Evolutionary conservation across 2,329 filamentous ascomycete genomes (phyloP), one percentile per base, ranked within the genome.

Genomic region (Aspergillus chevalieri): DNA sequence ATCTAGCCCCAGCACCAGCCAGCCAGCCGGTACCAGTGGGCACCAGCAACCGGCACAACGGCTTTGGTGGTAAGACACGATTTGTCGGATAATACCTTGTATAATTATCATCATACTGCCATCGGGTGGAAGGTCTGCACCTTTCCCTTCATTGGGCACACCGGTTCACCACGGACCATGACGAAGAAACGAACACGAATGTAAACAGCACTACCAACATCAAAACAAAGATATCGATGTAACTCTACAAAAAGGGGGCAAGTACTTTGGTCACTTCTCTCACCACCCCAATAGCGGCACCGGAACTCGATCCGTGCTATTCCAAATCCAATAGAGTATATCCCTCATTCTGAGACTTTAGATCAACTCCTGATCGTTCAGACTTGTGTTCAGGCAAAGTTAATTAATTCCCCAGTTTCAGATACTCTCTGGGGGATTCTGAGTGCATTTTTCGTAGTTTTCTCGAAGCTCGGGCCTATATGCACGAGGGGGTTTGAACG

Each of bases 401-500:
- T 30, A 30, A 12, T 41, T 21, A 19, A 41, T 41, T 22, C 17
- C 38, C 38, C 38, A 41, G 38, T 41, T 41, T 21, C 17, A 12
- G 17, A 10, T 14, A 19, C 19, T n/a, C 34, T 10, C 34, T 9
- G 34, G 24, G 26, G 26, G 26, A 30, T 30, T 30, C 26, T 12
- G 26, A 30, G 26, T 30, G 26, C 26, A 30, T 30, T 12, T 30
- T 30, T 30, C 3, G n/a, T 19, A 19, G 36, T 26, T 48, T 44
- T 47, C 48, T 47, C 45, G 44, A 56, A 49, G 55, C 52, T 51
- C 51, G 48, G 26, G 15, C 34, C 34, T 21, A 10, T 19, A 41
- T 41, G 19, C 38, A 41, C 38, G 38, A 41, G 38, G 22, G 15
- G 38, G 17, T 12, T n/a, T 28, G 12, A 10, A 15, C 3, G 24